A percentile compares a stretch with the other conserved stretches of the same genome.
Evolutionary conservation across 2,329 filamentous ascomycete species (phyloP).

Genomic region (Colletotrichum sp.): DNA sequence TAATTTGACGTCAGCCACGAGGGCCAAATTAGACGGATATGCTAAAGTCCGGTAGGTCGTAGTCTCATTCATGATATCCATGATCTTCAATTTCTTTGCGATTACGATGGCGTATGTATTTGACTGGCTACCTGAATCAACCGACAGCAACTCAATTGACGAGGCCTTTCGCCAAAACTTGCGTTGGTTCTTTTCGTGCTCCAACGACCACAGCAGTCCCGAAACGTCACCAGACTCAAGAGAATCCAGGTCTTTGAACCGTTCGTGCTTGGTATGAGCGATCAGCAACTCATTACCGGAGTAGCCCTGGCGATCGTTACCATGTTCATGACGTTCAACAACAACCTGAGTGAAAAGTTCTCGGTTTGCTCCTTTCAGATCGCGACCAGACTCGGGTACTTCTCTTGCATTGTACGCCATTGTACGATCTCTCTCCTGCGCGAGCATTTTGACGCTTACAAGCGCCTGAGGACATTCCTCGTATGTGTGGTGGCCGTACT

Average conservation of each 20-base stretch:
- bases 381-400: background rate
- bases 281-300: background rate
- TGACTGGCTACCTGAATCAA: background rate
- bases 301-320: background rate
- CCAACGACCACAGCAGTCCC: background rate
- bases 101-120: background rate
- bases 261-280: background rate
- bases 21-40: background rate
- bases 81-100: background rate
- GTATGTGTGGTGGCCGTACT: background rate
- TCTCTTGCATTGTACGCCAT: background rate
- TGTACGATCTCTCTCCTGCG: background rate
- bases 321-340: background rate
- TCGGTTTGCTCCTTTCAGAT: background rate
- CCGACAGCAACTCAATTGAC: background rate
- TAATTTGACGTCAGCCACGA: background rate
- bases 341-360: background rate
- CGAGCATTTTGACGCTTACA: background rate
- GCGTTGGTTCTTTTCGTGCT: background rate
- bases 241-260: background rate
- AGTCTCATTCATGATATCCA: background rate
- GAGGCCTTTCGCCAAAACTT: background rate
- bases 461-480: background rate
- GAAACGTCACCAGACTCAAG: background rate
- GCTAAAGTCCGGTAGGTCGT: background rate